Base-by-base conservation (phyloP, 495 filamentous ascomycete genomes). In the Aspergillus bridgeri region DNA sequence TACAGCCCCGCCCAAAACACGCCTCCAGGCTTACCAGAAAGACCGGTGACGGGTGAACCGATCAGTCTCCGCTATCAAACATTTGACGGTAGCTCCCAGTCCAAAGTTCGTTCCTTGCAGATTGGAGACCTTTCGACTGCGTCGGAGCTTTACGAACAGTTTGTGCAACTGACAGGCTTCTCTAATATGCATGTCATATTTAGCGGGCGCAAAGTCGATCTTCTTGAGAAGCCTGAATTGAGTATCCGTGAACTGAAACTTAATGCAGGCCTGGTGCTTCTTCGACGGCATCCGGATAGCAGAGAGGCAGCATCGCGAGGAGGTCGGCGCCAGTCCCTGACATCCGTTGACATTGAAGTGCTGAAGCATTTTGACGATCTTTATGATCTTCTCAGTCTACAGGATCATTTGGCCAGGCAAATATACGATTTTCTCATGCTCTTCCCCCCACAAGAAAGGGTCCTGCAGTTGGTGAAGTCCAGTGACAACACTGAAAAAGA, bases 341-440 rank as follows among this genome's bases (percentile, higher is more conserved):
- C 74, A 24, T 72, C 76, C 13, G 78, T 92, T 7, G 89, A 96
- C 60, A 75, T 78, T 15, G 89, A 92, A 59, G 85, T 98, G 20
- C 71, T 96, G 54, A 83, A 86, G 55, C 90, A 96, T 70, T 96
- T 96, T 66, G 83, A 91, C 53, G 85, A 92, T 54, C 72, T 98
- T 8, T 96, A 93, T 77, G 81, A 84, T 18, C 86, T 93, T 62
- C 80, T 98, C 42, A 83, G 83, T 51, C 83, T 94, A 67, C 81
- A 89, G 44, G 89, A 91, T 57, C 79, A 78, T 44, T 72, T 94
- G 17, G 85, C 88, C n/a, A 75, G 80, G 62, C 83, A 86, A 85
- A 87, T 92, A 8, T 91, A 84, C 65, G 76, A 83, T 51, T 92
- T 96, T 54, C 76, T 96, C 42, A 71, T 83, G 23, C 81, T 84